Percentiles rank a stretch among this genome's conserved stretches.
These are phyloP conservation scores for Magnolia kwangsiensis DNA, from an alignment of 164 flowering plant species.

Conservation along the genomic window DNA sequence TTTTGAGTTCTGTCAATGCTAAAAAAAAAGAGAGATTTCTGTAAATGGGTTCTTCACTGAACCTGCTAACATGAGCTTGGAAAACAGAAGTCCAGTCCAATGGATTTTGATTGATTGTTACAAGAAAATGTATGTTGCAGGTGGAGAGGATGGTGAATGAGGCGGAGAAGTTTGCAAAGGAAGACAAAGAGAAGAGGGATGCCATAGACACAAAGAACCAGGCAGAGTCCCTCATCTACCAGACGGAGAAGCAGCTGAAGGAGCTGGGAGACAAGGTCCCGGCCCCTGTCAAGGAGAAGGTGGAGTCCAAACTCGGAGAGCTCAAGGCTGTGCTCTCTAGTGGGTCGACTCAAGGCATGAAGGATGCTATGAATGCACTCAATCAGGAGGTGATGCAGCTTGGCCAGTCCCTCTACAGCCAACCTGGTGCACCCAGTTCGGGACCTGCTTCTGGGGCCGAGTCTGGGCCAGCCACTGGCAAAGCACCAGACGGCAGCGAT, in stretches of 20 bases:
- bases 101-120: too few species aligned
- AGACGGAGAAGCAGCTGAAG: conserved; percentile 77
- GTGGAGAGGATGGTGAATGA: conserved; percentile 72
- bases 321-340: conserved; percentile 62
- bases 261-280: conserved; percentile 80
- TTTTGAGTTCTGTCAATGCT: too few species aligned
- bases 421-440: conserved; percentile 42
- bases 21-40: too few species aligned
- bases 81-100: too few species aligned
- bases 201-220: conserved; percentile 83
- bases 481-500: conserved; percentile 52
- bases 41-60: too few species aligned
- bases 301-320: conserved; percentile 55
- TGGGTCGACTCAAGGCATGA: conserved; percentile 60
- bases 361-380: conserved; percentile 68
- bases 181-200: conserved; percentile 80
- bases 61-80: too few species aligned
- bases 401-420: conserved; percentile 70
- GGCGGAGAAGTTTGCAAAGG: conserved; percentile 67
- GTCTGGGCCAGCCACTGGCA: conserved; percentile 22
- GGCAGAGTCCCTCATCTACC: conserved; percentile 71
- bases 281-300: conserved; percentile 60
- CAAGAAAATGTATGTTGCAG: conserved; percentile 21
- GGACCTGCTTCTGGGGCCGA: conserved; percentile 48
- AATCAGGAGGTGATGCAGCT: conserved; percentile 83